A percentile compares a stretch with the other conserved stretches of the same genome.
These are phyloP conservation scores for Pseudognaphalium luteoalbum DNA, from an alignment of 129 eudicot species.

Conservation along the genomic window DNA sequence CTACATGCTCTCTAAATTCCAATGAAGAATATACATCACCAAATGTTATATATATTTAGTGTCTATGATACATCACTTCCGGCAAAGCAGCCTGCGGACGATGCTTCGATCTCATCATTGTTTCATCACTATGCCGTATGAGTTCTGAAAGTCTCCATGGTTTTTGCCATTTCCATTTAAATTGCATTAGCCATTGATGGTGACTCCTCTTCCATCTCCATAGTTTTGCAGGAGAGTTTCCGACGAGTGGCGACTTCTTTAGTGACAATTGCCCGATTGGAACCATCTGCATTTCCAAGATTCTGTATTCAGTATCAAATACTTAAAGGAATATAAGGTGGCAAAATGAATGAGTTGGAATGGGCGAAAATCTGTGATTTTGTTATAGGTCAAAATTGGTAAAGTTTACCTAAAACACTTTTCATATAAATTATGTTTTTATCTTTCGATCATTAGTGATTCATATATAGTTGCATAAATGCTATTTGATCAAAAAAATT, in stretches of 20 bases:
- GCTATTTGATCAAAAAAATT: not conserved
- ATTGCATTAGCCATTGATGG: slow-evolving; percentile 96
- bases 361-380: not conserved
- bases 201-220: slow-evolving; percentile 99
- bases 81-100: slow-evolving; percentile 57
- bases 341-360: not conserved
- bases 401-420: not conserved
- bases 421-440: not conserved
- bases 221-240: slow-evolving; percentile 72
- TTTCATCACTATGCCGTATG: slow-evolving; percentile 83
- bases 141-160: slow-evolving; percentile 95
- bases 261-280: slow-evolving; percentile 74
- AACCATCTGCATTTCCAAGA: slow-evolving; percentile 60
- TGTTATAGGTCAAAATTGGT: not conserved
- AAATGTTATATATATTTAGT: slow-evolving; percentile 26
- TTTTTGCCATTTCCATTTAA: slow-evolving; percentile 99
- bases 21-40: slow-evolving; percentile 25
- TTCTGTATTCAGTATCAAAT: not conserved
- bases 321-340: not conserved
- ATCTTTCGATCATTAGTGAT: not conserved
- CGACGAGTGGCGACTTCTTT: slow-evolving; percentile 58
- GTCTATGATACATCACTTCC: slow-evolving; percentile 49
- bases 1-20: slow-evolving; percentile 21
- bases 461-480: not conserved
- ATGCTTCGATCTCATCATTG: slow-evolving; percentile 62